Conservation (phyloP, 345 rosid genomes). For the Brassica rapa region DNA sequence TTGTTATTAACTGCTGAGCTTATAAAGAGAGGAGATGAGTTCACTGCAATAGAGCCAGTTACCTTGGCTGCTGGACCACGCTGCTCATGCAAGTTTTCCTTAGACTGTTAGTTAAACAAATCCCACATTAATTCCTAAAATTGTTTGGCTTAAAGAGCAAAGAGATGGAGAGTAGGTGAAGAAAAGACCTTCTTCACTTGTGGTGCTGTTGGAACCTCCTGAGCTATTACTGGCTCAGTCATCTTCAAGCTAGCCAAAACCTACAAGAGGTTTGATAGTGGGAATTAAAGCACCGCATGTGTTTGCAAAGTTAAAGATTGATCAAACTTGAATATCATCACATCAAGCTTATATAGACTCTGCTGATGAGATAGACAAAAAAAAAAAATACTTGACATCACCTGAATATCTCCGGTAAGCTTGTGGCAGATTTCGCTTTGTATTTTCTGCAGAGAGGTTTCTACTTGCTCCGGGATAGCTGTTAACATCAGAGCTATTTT, state of each 20-base stretch:
- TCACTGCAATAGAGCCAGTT: slow-evolving; percentile 17
- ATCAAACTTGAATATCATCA: background rate
- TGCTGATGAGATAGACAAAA: background rate
- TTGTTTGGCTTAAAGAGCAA: background rate
- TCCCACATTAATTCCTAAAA: slow-evolving; percentile 19
- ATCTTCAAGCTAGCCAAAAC: slow-evolving; percentile 44
- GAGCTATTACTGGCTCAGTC: slow-evolving; percentile 42
- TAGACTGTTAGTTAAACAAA: slow-evolving; percentile 30
- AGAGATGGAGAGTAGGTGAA: slow-evolving; percentile 2
- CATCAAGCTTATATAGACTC: background rate
- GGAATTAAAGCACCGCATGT: slow-evolving; percentile 1
- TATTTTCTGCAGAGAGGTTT: slow-evolving; percentile 52
- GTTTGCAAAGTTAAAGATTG: background rate
- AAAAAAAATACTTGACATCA: slow-evolving; percentile 8
- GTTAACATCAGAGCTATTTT: slow-evolving; percentile 52
- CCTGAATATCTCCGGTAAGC: slow-evolving; percentile 64
- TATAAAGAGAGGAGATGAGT: slow-evolving; percentile 8
- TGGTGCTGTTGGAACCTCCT: slow-evolving; percentile 41
- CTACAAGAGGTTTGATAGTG: slow-evolving; percentile 39
- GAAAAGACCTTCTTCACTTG: slow-evolving; percentile 52
- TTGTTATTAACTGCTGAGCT: slow-evolving; percentile 10
- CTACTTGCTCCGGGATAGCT: slow-evolving; percentile 58
- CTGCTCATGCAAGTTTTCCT: slow-evolving; percentile 24
- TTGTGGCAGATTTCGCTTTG: slow-evolving; percentile 56
- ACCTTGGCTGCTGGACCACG: slow-evolving; percentile 28